Evolutionary conservation across 2,329 filamentous ascomycete species (phyloP), one percentile per base, ranked within the genome.

Genomic region (Periconia sp.): DNA sequence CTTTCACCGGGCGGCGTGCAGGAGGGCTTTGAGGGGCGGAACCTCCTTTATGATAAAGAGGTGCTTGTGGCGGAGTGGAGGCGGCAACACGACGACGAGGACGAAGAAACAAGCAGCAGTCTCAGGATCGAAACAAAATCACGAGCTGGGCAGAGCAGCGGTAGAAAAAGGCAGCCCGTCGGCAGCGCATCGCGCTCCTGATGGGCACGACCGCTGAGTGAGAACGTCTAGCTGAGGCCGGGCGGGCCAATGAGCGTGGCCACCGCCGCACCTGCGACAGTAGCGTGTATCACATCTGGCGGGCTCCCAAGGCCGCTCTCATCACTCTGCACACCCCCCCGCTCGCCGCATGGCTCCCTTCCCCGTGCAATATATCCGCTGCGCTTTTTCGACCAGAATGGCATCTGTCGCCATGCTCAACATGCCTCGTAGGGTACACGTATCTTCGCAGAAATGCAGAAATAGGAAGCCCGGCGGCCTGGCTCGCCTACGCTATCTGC

Each of bases 51-150:
- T 54, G 40, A 36, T 30, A 24, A 36, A 18, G n/a, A 5, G 12
- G 5, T 17, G 26, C 35, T 19, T 30, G 19, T 18, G 15, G 29
- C 8, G 24, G 16, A 31, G 36, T 28, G 32, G 38, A 13, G 23
- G 36, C 17, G 37, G 30, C 35, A 38, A 21, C 29, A 30, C 15
- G 25, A 38, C n/a, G 40, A 29, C 30, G 19, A 34, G 39, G 32
- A 32, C 26, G 32, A 48, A 37, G 43, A 58, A 56, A 56, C 50
- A 50, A 41, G 40, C 40, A 47, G 46, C 29, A n/a, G 50, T 50
- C 49, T 51, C 52, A 51, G 40, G 40, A 37, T 46, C 41, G 48
- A 56, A 56, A 58, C 52, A 48, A 52, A 48, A 47, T 42, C 45
- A 47, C 38, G 48, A 38, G 48, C 30, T 17, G 8, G 30, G 39